phyloP scores from a whole-genome alignment of 345 rosid species.

The rapeseed (Brassica napus) region Da-Ae NC_063436.1:2365001-2365500 shows the following conservation, averaged over 20 bases:
- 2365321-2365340: constrained; percentile 76
- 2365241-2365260: constrained; percentile 59
- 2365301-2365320: constrained; percentile 62
- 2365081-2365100: too few relatives aligned
- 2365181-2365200: too few relatives aligned
- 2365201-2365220: constrained; percentile 10
- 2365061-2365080: too few relatives aligned
- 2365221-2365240: background rate
- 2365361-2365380: constrained; percentile 91
- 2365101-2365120: too few relatives aligned
- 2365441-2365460: constrained; percentile 83
- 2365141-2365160: too few relatives aligned
- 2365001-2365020: constrained; percentile 61
- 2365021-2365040: background rate
- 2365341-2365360: constrained; percentile 79
- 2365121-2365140: too few relatives aligned
- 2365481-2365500: constrained; percentile 66
- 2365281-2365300: constrained; percentile 51
- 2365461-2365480: constrained; percentile 77
- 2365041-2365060: too few relatives aligned
- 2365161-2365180: too few relatives aligned
- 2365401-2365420: constrained; percentile 57
- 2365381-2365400: constrained; percentile 81
- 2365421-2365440: constrained; percentile 89
- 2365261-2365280: constrained; percentile 77